Base-by-base conservation (phyloP, 176 grass and related monocot species). In the Carex cristatella region DNA sequence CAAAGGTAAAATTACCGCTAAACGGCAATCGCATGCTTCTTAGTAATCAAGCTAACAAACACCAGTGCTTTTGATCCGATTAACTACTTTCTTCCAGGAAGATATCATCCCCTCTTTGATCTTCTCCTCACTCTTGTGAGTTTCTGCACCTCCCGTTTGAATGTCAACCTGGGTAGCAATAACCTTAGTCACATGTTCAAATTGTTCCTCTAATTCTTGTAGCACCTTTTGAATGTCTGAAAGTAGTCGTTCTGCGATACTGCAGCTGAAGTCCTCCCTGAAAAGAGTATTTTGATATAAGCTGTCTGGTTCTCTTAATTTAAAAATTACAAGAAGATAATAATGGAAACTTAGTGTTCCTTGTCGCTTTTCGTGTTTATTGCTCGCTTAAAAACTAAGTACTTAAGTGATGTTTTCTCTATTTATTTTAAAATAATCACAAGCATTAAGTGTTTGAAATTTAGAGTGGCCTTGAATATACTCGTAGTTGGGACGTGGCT, bases 181-280 rank as follows among this genome's bases (percentile, higher is more conserved):
- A 38, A 89, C 44, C 23, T 74, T 86, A 18, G 87, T 55, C 40
- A 54, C 70, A 14, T 84, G 81, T 37, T 62, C 72, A 0, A 80
- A 62, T 10, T 80, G 89, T 9, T 40, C 80, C 4, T 93, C 94
- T n/a, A 96, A 86, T 82, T 96, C 89, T 35, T 2, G 57, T 83
- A 96, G 5, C 30, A 93, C 74, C 89, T 88, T 96, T 6, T 30
- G 4, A 33, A 96, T 85, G 80, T 93, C 86, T 6, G 38, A 0
- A 49, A 90, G 61, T 8, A 96, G 94, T 31, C 94, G 85, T 38
- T 92, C 91, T 0, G 86, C 87, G 15, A 94, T 79, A 84, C 89
- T 90, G 37, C 89, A 73, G 84, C 87, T 89, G 54, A 94, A 94
- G 87, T 97, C 94, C 86, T 97, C 94, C 92, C 94, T 85, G 42